These are phyloP conservation scores for Cymbopogon flexuosus DNA, from an alignment of 202 grass and related monocot species.

Conservation along the genomic window DNA sequence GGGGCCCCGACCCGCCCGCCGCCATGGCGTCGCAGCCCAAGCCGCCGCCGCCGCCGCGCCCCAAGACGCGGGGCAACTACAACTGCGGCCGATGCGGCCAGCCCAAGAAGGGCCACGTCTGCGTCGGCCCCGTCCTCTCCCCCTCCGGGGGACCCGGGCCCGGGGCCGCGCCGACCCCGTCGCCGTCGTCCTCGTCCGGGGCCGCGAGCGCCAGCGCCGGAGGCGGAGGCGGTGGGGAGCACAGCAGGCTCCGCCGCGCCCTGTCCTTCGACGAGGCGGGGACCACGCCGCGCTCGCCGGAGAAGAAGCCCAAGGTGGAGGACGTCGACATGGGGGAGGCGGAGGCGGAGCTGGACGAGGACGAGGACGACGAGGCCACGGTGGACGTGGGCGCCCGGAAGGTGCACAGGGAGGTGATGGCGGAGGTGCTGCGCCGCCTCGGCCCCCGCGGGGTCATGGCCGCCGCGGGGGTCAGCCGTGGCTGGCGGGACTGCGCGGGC, in stretches of 20 bases:
- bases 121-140: slow-evolving; percentile 25
- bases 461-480: slow-evolving; percentile 62
- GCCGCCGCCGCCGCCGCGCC: slow-evolving; percentile 38
- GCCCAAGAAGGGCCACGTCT: slow-evolving; percentile 90
- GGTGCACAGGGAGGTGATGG: slow-evolving; percentile 48
- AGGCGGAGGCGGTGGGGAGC: not conserved
- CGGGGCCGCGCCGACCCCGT: slow-evolving; percentile 6
- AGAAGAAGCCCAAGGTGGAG: slow-evolving; percentile 41
- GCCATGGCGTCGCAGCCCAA: slow-evolving; percentile 36
- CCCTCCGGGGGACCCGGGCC: no score
- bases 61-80: slow-evolving; percentile 82
- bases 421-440: slow-evolving; percentile 61
- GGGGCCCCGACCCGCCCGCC: not conserved
- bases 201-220: not conserved
- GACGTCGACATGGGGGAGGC: not conserved
- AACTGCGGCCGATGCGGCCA: slow-evolving; percentile 86
- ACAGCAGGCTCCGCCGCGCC: slow-evolving; percentile 54
- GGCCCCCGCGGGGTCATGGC: slow-evolving; percentile 59
- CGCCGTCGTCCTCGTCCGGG: slow-evolving; percentile 26
- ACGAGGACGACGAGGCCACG: not conserved
- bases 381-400: slow-evolving; percentile 31
- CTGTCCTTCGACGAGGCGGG: slow-evolving; percentile 66
- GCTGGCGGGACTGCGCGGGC: slow-evolving; percentile 74
- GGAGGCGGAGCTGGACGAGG: not conserved
- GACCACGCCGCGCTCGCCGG: slow-evolving; percentile 36